Percentiles rank a stretch among this genome's conserved stretches.
These are phyloP conservation scores for Psidium guajava DNA, from an alignment of 345 rosid genomes.

Conservation along the genomic window DNA sequence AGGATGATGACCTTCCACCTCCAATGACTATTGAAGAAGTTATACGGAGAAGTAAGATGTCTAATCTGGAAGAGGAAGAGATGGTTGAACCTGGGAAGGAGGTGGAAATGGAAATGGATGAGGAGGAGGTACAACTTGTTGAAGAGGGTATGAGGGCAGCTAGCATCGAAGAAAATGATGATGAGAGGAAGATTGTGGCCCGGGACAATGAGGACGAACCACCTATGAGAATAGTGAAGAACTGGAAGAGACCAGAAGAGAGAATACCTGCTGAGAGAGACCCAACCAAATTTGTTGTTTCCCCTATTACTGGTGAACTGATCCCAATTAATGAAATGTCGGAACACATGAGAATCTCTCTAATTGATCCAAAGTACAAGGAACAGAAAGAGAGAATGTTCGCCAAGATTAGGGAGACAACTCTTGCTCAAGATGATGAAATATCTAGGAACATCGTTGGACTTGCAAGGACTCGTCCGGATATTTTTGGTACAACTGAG, in stretches of 20 bases:
- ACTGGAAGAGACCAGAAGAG: conserved; percentile 96
- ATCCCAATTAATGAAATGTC: conserved; percentile 90
- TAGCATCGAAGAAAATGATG: conserved; percentile 42
- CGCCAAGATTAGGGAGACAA: conserved; percentile 84
- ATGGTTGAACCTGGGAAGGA: conserved; percentile 73
- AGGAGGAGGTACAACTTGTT: conserved; percentile 82
- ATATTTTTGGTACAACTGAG: conserved; percentile 90
- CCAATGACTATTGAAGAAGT: conserved; percentile 90
- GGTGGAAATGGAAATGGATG: conserved; percentile 95
- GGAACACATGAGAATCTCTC: conserved; percentile 83
- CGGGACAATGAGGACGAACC: conserved; percentile 49
- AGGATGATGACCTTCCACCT: conserved; percentile 72
- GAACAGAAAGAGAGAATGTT: conserved; percentile 96
- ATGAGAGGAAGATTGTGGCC: conserved; percentile 16
- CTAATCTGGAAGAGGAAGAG: conserved; percentile 59
- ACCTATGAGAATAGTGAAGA: conserved; percentile 84
- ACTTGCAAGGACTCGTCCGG: conserved; percentile 78
- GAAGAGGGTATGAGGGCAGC: conserved; percentile 84
- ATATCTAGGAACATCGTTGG: conserved; percentile 84
- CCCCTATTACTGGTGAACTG: conserved; percentile 83
- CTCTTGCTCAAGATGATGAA: conserved; percentile 90
- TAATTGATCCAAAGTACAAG: conserved; percentile 88
- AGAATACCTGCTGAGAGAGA: conserved; percentile 76
- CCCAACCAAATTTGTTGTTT: conserved; percentile 62
- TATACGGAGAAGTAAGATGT: conserved; percentile 65